Evolutionary conservation across 1,139 yeast genomes (phyloP).

Genomic region (Geotrichum reessii): DNA sequence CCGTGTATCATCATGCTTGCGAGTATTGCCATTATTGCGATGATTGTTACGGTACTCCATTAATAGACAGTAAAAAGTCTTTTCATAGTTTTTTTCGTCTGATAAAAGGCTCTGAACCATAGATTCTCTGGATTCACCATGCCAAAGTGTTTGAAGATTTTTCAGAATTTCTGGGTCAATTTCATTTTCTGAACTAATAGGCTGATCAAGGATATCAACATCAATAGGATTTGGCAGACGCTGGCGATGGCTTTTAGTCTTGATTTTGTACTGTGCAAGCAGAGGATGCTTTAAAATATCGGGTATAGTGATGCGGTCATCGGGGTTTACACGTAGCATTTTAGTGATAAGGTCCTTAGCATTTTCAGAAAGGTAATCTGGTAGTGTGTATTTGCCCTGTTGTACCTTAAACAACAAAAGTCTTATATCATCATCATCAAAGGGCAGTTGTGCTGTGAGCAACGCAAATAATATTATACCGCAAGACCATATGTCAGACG

Average conservation of each 20-base stretch:
- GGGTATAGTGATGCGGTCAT: slow-evolving; percentile 64
- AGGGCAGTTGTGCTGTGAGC: slow-evolving; percentile 90
- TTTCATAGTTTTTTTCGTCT: slow-evolving; percentile 67
- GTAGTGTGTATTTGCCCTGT: slow-evolving; percentile 80
- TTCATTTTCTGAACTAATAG: slow-evolving; percentile 48
- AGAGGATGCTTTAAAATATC: slow-evolving; percentile 77
- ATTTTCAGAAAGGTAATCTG: slow-evolving; percentile 66
- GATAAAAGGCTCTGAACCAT: slow-evolving; percentile 57
- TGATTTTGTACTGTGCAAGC: slow-evolving; percentile 59
- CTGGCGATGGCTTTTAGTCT: slow-evolving; percentile 15
- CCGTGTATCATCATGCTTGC: not conserved
- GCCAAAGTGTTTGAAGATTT: slow-evolving; percentile 84
- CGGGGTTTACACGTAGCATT: slow-evolving; percentile 79
- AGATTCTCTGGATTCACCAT: slow-evolving; percentile 64
- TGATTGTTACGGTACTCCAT: slow-evolving; percentile 82
- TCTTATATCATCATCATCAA: slow-evolving; percentile 92
- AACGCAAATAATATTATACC: slow-evolving; percentile 92
- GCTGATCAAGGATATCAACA: slow-evolving; percentile 28
- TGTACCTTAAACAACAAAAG: slow-evolving; percentile 82
- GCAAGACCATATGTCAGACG: slow-evolving; percentile 97
- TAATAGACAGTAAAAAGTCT: slow-evolving; percentile 78
- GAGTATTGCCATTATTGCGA: slow-evolving; percentile 24
- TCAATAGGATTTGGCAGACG: slow-evolving; percentile 8
- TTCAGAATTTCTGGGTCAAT: slow-evolving; percentile 80
- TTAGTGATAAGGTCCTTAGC: slow-evolving; percentile 79